Percentiles rank a stretch among this genome's conserved stretches.
phyloP scores from a whole-genome alignment of 1,139 yeast species.

The Ashbya aceris region DNA sequence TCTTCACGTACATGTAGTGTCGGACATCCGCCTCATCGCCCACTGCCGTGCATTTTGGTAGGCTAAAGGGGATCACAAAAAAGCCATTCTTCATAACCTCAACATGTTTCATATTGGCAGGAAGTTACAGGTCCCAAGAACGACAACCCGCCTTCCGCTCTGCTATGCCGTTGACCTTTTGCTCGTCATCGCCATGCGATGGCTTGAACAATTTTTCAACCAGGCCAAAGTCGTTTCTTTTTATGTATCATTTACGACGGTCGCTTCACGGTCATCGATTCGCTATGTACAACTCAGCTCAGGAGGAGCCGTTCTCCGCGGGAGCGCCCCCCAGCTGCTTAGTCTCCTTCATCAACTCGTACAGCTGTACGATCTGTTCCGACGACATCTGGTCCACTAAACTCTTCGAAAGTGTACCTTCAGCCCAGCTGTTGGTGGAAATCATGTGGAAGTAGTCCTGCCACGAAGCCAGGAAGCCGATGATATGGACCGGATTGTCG shows the following conservation, averaged over 20 bases:
- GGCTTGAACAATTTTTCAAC: no score
- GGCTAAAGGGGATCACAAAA: constrained; percentile 31
- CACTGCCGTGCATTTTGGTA: constrained; percentile 22
- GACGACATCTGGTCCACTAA: constrained; percentile 79
- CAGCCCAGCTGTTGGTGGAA: constrained; percentile 70
- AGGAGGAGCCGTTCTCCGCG: no score
- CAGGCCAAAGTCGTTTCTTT: no score
- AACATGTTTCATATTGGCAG: not conserved
- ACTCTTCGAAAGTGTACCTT: constrained; percentile 52
- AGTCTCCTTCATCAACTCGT: constrained; percentile 64
- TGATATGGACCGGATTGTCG: constrained; percentile 87
- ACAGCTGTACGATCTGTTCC: constrained; percentile 81
- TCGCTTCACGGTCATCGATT: no score
- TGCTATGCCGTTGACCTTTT: no score
- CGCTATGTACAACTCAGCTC: no score
- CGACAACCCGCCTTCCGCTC: no score
- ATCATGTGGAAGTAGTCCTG: constrained; percentile 74
- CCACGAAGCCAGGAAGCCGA: constrained; percentile 91
- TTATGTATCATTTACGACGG: no score
- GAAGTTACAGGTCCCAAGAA: no score
- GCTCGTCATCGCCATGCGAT: no score
- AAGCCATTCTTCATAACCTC: constrained; percentile 32
- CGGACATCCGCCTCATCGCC: constrained; percentile 9
- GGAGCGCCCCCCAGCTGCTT: not conserved
- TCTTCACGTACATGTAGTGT: constrained; percentile 54